Evolutionary conservation across 352 stramenopile genomes (phyloP).

Genomic region (Phytophthora cryptogea): DNA sequence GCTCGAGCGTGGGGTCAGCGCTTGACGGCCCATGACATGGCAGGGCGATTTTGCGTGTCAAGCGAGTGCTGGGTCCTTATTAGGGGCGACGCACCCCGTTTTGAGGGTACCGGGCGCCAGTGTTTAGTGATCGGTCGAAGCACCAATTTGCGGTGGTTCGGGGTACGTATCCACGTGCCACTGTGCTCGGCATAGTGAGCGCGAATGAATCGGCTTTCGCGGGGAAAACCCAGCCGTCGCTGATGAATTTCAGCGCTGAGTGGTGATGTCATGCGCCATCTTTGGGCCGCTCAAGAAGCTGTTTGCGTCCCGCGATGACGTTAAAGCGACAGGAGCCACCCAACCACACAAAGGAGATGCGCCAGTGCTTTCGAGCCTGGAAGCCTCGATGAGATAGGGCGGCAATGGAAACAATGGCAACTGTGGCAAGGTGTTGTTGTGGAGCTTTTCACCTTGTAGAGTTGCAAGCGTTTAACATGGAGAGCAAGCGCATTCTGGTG

Average conservation of each 20-base stretch:
- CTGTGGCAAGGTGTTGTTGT: too few species aligned
- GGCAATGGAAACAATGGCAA: too few species aligned
- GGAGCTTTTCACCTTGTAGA: too few species aligned
- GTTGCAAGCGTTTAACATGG: slow-evolving; percentile 17
- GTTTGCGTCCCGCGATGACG: slow-evolving; percentile 29
- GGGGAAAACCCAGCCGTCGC: slow-evolving; percentile 7
- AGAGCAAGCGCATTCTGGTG: slow-evolving; percentile 21
- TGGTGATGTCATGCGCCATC: slow-evolving; percentile 38
- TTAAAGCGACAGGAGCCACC: slow-evolving; percentile 25
- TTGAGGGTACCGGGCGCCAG: not conserved
- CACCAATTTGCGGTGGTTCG: slow-evolving; percentile 25
- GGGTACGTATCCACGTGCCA: slow-evolving; percentile 17
- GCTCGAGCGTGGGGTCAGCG: slow-evolving; percentile 4
- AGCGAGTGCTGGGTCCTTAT: slow-evolving; percentile 4
- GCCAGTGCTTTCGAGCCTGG: not conserved
- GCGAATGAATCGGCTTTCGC: slow-evolving; percentile 23
- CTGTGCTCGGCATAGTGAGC: slow-evolving; percentile 9
- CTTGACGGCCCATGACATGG: not conserved
- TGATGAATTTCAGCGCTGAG: slow-evolving; percentile 30
- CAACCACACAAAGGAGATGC: slow-evolving; percentile 14
- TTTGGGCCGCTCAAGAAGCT: not conserved
- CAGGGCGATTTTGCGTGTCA: slow-evolving; percentile 28
- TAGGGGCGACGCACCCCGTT: not conserved
- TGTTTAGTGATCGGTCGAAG: slow-evolving; percentile 10
- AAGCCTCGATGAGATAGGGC: not conserved